Evolutionary conservation across 345 rosid genomes (phyloP), one percentile per base, ranked within the genome.

Genomic region (Lepidium aucheri): DNA sequence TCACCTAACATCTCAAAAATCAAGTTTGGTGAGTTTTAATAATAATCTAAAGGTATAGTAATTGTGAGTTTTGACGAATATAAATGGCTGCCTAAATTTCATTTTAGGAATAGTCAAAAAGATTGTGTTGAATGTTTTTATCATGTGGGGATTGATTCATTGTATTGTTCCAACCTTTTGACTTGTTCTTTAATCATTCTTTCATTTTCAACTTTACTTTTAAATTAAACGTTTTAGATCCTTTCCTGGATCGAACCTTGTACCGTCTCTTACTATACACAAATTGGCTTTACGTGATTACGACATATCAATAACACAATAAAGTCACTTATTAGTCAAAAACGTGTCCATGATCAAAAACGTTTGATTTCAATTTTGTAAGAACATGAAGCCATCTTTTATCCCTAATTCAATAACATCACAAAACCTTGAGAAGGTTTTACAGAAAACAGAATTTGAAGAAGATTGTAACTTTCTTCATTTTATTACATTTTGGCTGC

Each of bases 111-210:
- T 16, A 42, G 61, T 60, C 57, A 63, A 71, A 62, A 46, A 55
- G 75, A 54, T 44, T 26, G 24, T 45, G 34, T 39, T 71, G 14
- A 70, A 53, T 45, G 69, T 53, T 53, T 62, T 44, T 3, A 54
- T 36, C 56, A n/a, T n/a, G 35, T 55, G 64, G 18, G 43, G n/a
- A 40, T 53, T 52, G 52, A 33, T 69, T 69, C 46, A 69, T 13
- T 60, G 76, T 13, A 64, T 72, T 46, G 43, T 39, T 53, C 18
- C 52, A 71, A 63, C 14, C 60, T 64, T 65, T 64, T 72, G 75
- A 71, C 69, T 53, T 63, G 32, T 43, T n/a, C 5, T 14, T 6
- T 43, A 8, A 17, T 34, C 2, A 36, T 20, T 15, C 34, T 22
- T 17, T 20, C 5, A 24, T 14, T 1, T 6, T 8, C 8, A 20